Evolutionary conservation across 2,329 filamentous ascomycete species (phyloP), one percentile per base, ranked within the genome.

Genomic region (Emmonsia crescens): DNA sequence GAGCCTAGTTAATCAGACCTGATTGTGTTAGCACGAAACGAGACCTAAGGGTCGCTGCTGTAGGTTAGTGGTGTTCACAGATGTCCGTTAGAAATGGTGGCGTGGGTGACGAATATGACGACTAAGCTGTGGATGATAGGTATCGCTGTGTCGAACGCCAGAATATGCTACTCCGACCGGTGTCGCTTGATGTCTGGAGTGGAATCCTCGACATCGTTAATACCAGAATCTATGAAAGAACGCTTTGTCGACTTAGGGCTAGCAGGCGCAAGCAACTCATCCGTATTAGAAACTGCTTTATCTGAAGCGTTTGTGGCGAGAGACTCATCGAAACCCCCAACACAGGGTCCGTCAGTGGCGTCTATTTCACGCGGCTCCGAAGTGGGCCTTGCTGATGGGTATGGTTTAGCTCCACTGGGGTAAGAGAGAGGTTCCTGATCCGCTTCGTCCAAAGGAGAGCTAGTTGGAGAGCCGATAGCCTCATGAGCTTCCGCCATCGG

Each of bases 211-310:
- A 27, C 33, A 46, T 52, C 49, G 21, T 55, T 55, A 14, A 60
- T 60, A 16, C 40, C 49, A 29, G 59, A 48, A 19, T 60, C 59
- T 51, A 60, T 55, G 27, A 54, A 51, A 6, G 59, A 54, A 10
- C 59, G 48, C 27, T 60, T 60, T 16, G 38, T 46, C 21, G 49
- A 55, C 24, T 60, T 60, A 29, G 59, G 59, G 38, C 59, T 60
- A 10, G 19, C 38, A 12, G 6, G 48, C 21, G 29, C 38, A 21
- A 38, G 33, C 19, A 40, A 40, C 27, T 38, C 44, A 9, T 44
- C 38, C 21, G 48, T 33, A n/a, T 21, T 49, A 54, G 21, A 36
- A 12, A 44, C 33, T 40, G 52, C 59, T 21, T 19, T 55, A 14
- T 55, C 49, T 21, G 19, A 21, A 33, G 16, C 21, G 5, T 10